Evolutionary conservation across 306 rosid genomes (phyloP).

Genomic region (Castanea sativa): DNA sequence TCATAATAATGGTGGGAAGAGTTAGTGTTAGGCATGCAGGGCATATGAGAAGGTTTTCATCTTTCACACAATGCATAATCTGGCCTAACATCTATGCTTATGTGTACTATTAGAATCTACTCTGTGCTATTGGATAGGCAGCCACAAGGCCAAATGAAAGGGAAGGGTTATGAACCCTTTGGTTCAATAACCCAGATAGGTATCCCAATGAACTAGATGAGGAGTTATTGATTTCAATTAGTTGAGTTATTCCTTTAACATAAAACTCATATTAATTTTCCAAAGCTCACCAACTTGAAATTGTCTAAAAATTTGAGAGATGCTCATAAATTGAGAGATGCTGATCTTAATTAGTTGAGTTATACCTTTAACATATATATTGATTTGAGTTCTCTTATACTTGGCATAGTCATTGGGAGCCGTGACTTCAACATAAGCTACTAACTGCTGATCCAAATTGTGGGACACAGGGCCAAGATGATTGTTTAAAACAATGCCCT

Average conservation of each 20-base stretch:
- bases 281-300: background rate
- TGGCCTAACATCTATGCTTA: background rate
- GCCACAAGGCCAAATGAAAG: background rate
- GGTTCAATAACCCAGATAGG: background rate
- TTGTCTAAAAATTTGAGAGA: background rate
- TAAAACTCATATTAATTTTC: background rate
- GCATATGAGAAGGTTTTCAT: background rate
- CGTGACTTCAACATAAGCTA: background rate
- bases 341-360: too few species aligned
- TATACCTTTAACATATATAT: background rate
- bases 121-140: background rate
- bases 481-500: background rate
- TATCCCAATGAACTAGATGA: background rate
- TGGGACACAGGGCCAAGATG: background rate
- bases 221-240: background rate
- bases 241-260: background rate
- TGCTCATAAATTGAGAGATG: background rate
- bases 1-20: conserved; percentile 20
- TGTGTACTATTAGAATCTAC: background rate
- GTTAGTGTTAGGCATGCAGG: conserved; percentile 6
- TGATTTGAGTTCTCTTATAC: background rate
- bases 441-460: background rate
- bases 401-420: background rate
- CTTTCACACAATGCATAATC: conserved; percentile 1
- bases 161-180: background rate